Base-by-base conservation (phyloP, 2,329 filamentous ascomycete genomes). In the Fusarium incarnatum region DNA sequence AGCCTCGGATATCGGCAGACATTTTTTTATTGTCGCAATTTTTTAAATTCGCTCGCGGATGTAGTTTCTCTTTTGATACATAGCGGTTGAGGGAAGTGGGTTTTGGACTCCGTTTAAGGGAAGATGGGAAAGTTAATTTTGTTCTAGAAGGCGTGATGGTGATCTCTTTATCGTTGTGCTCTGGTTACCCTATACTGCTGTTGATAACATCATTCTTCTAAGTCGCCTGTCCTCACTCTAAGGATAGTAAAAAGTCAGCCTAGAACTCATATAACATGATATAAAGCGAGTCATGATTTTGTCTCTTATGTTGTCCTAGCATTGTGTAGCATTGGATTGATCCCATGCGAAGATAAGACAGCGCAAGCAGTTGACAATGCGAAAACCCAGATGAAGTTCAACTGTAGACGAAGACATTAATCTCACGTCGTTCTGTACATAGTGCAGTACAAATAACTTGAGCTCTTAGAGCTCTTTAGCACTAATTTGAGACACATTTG, bases 41-140 rank as follows among this genome's bases (percentile, higher is more conserved):
- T 52, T 25, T 25, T 41, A 42, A 53, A 61, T 64, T 64, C 25
- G 32, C 47, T 54, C 30, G 44, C 63, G 62, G 63, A 67, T 56
- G 25, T 67, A 58, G 59, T 55, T 70, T 22, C 68, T 70, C 48
- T 54, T 70, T 69, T 70, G 45, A 69, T 55, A 55, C 45, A 52
- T 70, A 67, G 62, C 22, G 65, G 53, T 64, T 37, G 15, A 58
- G 15, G 28, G 23, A 47, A 47, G 64, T 55, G 57, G 58, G 42
- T 48, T 60, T 28, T 15, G 62, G 18, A 55, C 66, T 70, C 64
- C 59, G 55, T 64, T 68, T 60, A 55, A 44, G 40, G 63, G 16
- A 56, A 57, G 79, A 61, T 34, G 25, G 3, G 7, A 66, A 67
- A 67, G 61, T 46, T 11, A 49, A 67, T 55, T 66, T 40, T 27